A percentile compares a stretch with the other conserved stretches of the same genome.
phyloP scores from a whole-genome alignment of 495 filamentous ascomycete species.

The Rostrohypoxylon terebratum region DNA sequence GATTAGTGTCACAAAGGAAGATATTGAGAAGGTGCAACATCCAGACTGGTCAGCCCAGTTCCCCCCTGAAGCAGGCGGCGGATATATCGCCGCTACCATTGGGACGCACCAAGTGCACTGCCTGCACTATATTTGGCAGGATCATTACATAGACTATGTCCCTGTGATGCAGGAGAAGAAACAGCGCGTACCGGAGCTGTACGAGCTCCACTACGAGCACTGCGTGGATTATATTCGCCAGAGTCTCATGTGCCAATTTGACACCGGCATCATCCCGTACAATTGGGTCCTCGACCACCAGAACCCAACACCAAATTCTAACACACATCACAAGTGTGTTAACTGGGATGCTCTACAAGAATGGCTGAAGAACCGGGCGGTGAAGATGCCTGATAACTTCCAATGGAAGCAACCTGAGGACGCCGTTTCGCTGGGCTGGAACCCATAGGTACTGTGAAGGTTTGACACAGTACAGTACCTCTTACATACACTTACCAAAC shows the following conservation, averaged over 20 bases:
- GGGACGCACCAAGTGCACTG: constrained; percentile 41
- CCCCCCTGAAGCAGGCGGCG: constrained; percentile 21
- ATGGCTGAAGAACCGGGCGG: constrained; percentile 46
- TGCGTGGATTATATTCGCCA: constrained; percentile 53
- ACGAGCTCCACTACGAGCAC: constrained; percentile 50
- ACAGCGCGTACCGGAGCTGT: constrained; percentile 44
- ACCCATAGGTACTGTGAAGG: background rate
- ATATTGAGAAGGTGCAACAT: constrained; percentile 21
- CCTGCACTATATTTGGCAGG: constrained; percentile 29
- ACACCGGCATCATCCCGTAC: constrained; percentile 41
- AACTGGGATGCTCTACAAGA: constrained; percentile 49
- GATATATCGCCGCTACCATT: constrained; percentile 25
- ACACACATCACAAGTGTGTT: constrained; percentile 47
- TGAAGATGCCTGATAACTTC: constrained; percentile 32
- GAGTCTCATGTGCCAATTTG: constrained; percentile 50
- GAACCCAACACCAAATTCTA: constrained; percentile 47
- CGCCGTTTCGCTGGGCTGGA: constrained; percentile 23
- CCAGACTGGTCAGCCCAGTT: constrained; percentile 13
- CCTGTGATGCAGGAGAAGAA: constrained; percentile 23
- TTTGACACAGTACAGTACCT: background rate
- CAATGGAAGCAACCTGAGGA: constrained; percentile 28
- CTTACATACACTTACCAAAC: background rate
- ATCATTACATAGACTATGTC: constrained; percentile 19
- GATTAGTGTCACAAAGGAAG: constrained; percentile 9
- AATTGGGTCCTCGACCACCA: constrained; percentile 47